phyloP scores from a whole-genome alignment of 2,329 filamentous ascomycete genomes.

The Ilyonectria mors-panacis region DNA sequence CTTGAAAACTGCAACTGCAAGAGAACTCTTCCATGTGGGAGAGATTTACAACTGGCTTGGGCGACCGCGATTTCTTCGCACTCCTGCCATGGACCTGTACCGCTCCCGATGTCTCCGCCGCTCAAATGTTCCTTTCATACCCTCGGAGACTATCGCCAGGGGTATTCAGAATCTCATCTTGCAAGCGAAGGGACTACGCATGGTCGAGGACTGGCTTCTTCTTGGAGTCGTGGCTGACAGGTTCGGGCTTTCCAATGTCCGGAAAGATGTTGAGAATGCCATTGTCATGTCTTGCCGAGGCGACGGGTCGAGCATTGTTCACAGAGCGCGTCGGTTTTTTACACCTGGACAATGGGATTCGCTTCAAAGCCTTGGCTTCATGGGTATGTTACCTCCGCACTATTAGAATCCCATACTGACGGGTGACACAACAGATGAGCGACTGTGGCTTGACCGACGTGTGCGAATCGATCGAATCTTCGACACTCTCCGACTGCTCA shows the following conservation, averaged over 20 bases:
- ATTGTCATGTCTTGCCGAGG: slow-evolving; percentile 14
- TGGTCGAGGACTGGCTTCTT: slow-evolving; percentile 34
- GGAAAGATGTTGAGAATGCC: not conserved
- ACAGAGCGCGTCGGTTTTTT: not conserved
- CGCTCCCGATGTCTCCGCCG: not conserved
- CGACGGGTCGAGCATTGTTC: not conserved
- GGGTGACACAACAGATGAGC: slow-evolving; percentile 10
- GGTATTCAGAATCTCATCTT: slow-evolving; percentile 12
- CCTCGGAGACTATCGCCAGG: not conserved
- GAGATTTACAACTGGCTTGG: slow-evolving; percentile 32
- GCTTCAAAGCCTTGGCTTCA: not conserved
- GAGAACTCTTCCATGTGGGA: slow-evolving; percentile 33
- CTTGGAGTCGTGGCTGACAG: slow-evolving; percentile 32
- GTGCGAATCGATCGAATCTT: slow-evolving; percentile 23
- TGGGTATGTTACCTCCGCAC: slow-evolving; percentile 1
- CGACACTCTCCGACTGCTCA: slow-evolving; percentile 29
- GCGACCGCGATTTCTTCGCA: slow-evolving; percentile 1
- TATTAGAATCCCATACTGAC: not conserved
- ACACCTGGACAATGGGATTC: slow-evolving; percentile 1
- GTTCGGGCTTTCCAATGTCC: slow-evolving; percentile 15
- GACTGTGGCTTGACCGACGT: not conserved
- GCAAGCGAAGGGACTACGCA: slow-evolving; percentile 9
- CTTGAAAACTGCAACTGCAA: slow-evolving; percentile 11
- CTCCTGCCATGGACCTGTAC: not conserved
- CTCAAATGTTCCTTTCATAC: slow-evolving; percentile 17